Conservation (phyloP, 2,329 filamentous ascomycete genomes). For the Aspergillus sp. region DNA sequence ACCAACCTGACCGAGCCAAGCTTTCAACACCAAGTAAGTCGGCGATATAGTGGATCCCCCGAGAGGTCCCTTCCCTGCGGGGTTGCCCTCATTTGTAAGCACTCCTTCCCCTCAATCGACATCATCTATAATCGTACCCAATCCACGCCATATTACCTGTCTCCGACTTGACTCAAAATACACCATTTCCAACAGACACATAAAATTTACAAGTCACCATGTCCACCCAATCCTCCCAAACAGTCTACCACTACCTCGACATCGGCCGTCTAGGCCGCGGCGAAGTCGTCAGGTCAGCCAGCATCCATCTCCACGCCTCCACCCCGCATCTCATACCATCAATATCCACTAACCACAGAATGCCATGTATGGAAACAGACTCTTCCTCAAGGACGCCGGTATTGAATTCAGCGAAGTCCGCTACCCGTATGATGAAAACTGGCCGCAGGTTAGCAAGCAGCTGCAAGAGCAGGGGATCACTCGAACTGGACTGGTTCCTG, state of each 20-base stretch:
- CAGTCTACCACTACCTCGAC: slow-evolving; percentile 26
- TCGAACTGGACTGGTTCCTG: slow-evolving; percentile 37
- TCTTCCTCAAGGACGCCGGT: slow-evolving; percentile 33
- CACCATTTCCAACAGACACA: too few species aligned
- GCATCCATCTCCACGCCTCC: neutral
- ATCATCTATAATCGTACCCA: too few species aligned
- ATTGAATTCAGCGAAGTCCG: slow-evolving; percentile 31
- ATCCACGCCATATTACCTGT: too few species aligned
- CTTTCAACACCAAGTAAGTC: too few species aligned
- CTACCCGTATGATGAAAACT: slow-evolving; percentile 32
- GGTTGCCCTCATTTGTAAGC: too few species aligned
- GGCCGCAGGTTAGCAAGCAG: slow-evolving; percentile 27
- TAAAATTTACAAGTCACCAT: too few species aligned
- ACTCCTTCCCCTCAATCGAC: too few species aligned
- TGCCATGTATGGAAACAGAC: slow-evolving; percentile 7
- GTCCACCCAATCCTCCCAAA: neutral
- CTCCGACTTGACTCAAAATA: too few species aligned
- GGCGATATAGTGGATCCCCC: too few species aligned
- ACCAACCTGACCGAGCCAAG: too few species aligned
- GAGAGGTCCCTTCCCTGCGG: too few species aligned
- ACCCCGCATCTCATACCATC: neutral
- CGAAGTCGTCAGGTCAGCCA: slow-evolving; percentile 30
- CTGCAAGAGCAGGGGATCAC: slow-evolving; percentile 30
- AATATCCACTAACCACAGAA: neutral
- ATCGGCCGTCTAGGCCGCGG: slow-evolving; percentile 30